phyloP scores from a whole-genome alignment of 2,329 filamentous ascomycete species.

The Xylogone sp. region DNA sequence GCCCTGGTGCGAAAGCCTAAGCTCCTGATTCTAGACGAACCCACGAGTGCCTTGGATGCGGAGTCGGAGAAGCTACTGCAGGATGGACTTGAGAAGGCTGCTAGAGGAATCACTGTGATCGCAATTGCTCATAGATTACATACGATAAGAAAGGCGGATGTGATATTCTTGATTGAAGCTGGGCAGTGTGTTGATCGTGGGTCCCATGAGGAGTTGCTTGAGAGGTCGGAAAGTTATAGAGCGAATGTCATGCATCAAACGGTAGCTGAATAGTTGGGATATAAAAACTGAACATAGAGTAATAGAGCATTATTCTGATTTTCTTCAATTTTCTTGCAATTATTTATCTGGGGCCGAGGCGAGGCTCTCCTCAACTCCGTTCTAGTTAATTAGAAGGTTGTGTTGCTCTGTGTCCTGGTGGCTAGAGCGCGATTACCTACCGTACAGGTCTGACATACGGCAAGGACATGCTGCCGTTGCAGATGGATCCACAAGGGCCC shows the following conservation, averaged over 20 bases:
- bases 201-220: constrained; percentile 50
- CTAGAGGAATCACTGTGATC: constrained; percentile 50
- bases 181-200: constrained; percentile 49
- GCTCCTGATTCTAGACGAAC: constrained; percentile 75
- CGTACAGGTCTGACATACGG: too few species aligned
- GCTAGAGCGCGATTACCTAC: too few species aligned
- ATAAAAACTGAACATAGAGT: too few species aligned
- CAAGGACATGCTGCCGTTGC: too few species aligned
- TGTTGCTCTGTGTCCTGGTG: too few species aligned
- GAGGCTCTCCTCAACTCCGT: too few species aligned
- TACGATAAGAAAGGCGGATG: constrained; percentile 52
- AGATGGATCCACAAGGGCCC: too few species aligned
- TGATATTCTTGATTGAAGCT: constrained; percentile 54
- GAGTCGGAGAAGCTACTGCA: constrained; percentile 65
- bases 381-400: too few species aligned
- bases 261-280: constrained; percentile 14
- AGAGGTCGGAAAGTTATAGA: constrained; percentile 44
- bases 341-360: too few species aligned
- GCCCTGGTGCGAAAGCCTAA: constrained; percentile 69
- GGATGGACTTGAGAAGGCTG: constrained; percentile 57
- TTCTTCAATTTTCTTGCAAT: too few species aligned
- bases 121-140: constrained; percentile 55
- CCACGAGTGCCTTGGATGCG: constrained; percentile 73
- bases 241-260: constrained; percentile 46
- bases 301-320: too few species aligned